Conservation (phyloP, 345 rosid species). For the Bretschneidera sinensis region DNA sequence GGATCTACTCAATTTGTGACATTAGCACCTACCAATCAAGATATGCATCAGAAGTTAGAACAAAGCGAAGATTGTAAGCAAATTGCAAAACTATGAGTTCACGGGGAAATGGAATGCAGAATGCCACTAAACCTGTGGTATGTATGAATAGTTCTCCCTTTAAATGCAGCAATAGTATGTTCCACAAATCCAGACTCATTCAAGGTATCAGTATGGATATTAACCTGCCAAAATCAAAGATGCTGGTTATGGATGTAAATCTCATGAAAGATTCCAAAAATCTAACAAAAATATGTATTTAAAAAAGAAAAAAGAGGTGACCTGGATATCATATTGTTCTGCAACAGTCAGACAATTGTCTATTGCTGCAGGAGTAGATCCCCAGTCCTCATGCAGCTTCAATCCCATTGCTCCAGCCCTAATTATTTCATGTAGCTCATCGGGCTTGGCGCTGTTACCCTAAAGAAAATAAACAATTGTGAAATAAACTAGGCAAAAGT, state of each 20-base stretch:
- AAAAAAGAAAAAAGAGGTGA: constrained; percentile 11
- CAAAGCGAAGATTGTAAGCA: neutral
- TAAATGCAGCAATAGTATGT: constrained; percentile 80
- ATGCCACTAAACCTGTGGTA: constrained; percentile 97
- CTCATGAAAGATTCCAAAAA: neutral
- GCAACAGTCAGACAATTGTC: constrained; percentile 84
- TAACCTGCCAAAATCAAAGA: constrained; percentile 58
- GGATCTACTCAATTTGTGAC: no score
- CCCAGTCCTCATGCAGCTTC: constrained; percentile 99
- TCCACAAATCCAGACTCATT: constrained; percentile 98
- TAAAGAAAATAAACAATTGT: constrained; percentile 20
- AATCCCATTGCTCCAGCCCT: constrained; percentile 98
- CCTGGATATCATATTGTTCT: constrained; percentile 79
- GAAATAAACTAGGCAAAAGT: neutral
- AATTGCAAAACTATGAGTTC: neutral
- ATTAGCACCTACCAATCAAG: neutral
- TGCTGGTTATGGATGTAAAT: constrained; percentile 1
- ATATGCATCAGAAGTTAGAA: neutral
- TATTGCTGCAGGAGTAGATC: constrained; percentile 92
- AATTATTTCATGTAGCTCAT: constrained; percentile 67
- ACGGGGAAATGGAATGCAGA: no score
- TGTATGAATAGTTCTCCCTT: constrained; percentile 87
- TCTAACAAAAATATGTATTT: no score
- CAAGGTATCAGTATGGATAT: constrained; percentile 93
- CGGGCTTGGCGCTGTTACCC: constrained; percentile 81